Conservation (phyloP, 83 land plant species). For the Picea engelmannii region DNA sequence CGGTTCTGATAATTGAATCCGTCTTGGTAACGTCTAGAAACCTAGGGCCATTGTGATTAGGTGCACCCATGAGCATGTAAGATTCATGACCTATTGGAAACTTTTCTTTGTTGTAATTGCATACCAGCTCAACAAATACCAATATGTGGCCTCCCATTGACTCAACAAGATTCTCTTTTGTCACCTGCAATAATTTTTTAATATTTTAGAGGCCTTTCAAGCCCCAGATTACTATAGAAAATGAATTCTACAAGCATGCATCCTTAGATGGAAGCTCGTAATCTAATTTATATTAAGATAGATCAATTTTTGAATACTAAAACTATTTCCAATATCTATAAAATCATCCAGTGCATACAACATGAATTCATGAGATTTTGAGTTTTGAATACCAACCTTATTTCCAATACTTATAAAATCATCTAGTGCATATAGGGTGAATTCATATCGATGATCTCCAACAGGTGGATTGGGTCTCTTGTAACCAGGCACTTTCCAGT, state of each 20-base stretch:
- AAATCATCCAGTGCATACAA: no score
- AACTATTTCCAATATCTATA: no score
- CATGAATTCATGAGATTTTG: no score
- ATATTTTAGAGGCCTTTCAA: no score
- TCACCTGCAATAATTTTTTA: slow-evolving; percentile 37
- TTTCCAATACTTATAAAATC: slow-evolving; percentile 52
- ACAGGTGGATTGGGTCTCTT: slow-evolving; percentile 59
- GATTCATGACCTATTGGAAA: background rate
- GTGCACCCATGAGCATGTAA: background rate
- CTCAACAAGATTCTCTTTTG: slow-evolving; percentile 74
- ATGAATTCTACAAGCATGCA: background rate
- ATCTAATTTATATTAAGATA: background rate
- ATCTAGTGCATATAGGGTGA: slow-evolving; percentile 78
- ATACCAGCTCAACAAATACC: slow-evolving; percentile 52
- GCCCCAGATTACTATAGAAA: no score
- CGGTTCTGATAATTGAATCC: no score
- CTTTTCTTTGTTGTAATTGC: background rate
- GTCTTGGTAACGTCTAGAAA: background rate
- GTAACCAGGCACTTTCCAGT: slow-evolving; percentile 84
- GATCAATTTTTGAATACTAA: background rate
- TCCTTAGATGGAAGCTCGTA: background rate
- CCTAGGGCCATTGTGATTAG: background rate
- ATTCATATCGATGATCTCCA: slow-evolving; percentile 54
- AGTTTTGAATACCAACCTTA: no score
- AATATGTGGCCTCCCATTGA: slow-evolving; percentile 77